A percentile compares a stretch with the other conserved stretches of the same genome.
These are phyloP conservation scores for Quercus mongolica DNA, from an alignment of 306 rosid genomes.

Conservation along the genomic window DNA sequence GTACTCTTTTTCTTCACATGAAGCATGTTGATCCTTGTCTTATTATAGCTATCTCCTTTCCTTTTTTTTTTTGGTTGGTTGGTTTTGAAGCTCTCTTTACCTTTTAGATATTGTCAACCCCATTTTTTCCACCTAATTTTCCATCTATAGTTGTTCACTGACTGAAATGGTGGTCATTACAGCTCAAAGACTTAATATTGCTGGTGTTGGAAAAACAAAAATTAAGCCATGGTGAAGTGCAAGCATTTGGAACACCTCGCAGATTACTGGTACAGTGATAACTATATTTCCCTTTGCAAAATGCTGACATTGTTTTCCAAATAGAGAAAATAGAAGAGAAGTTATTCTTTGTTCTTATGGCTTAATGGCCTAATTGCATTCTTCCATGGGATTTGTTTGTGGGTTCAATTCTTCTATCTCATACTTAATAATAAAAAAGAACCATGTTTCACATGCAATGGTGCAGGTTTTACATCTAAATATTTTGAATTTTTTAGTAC, in stretches of 20 bases:
- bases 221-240: conserved; percentile 67
- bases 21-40: conserved; percentile 11
- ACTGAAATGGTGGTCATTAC: conserved; percentile 39
- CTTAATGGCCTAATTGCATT: too few relatives aligned
- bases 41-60: neutral
- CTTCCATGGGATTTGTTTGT: too few relatives aligned
- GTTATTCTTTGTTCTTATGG: neutral
- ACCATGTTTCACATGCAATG: neutral
- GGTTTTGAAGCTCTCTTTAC: neutral
- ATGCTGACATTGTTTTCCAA: neutral
- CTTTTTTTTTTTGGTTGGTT: neutral
- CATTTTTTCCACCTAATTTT: neutral
- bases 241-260: conserved; percentile 76
- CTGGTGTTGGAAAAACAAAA: conserved; percentile 75
- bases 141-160: conserved; percentile 20
- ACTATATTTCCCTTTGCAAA: conserved; percentile 4
- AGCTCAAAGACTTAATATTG: conserved; percentile 63
- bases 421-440: too few relatives aligned
- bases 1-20: conserved; percentile 47
- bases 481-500: neutral
- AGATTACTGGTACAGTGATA: conserved; percentile 70
- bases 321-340: neutral
- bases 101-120: neutral
- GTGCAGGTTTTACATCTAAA: neutral
- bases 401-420: too few relatives aligned